Base-by-base conservation (phyloP, 768 basidiomycete genomes). In the Suillus subalutaceus region DNA sequence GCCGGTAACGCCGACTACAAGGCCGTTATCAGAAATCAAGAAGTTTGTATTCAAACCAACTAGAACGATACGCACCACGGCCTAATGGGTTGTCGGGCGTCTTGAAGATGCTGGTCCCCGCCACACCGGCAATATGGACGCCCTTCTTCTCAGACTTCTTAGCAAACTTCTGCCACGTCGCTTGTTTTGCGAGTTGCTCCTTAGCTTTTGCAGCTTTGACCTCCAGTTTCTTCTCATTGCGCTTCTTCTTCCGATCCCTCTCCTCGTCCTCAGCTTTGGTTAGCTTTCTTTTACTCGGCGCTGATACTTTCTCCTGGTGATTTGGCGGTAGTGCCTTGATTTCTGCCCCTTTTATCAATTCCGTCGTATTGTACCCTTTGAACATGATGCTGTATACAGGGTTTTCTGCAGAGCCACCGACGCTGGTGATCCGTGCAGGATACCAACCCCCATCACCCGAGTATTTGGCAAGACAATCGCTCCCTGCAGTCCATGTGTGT, bases 91-190 rank as follows among this genome's bases (percentile, higher is more conserved):
- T 95, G 70, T 95, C 94, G 15, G 95, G 95, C 5, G 93, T 96
- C 81, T 94, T 94, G 84, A 96, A 96, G 69, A 96, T 96, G 72
- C 93, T 95, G 68, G 91, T 94, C 35, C 95, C 95, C 38, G 90
- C 79, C 41, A 94, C 85, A 32, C 94, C 94, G 37, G 94, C 94
- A 65, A 96, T 96, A 75, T 91, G 89, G 40, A 94, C 88, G 10
- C 94, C 94, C 78, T 96, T 96, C 85, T 91, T 94, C 78, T 94
- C 92, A 37, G 89, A 87, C 81, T 97, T 97, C 82, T 96, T 97
- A 26, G 94, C 89, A 81, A 97, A 97, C 80, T 93, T 93, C 80
- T 96, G 93, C 94, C 94, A 97, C 55, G 88, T 89, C 66, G 86
- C 87, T 79, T 96, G 93, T 79, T 94, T 94, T 68, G 82, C 82